A percentile compares a stretch with the other conserved stretches of the same genome.
Conservation (phyloP, 257 asterid genomes). For the Anisodus acutangulus region DNA sequence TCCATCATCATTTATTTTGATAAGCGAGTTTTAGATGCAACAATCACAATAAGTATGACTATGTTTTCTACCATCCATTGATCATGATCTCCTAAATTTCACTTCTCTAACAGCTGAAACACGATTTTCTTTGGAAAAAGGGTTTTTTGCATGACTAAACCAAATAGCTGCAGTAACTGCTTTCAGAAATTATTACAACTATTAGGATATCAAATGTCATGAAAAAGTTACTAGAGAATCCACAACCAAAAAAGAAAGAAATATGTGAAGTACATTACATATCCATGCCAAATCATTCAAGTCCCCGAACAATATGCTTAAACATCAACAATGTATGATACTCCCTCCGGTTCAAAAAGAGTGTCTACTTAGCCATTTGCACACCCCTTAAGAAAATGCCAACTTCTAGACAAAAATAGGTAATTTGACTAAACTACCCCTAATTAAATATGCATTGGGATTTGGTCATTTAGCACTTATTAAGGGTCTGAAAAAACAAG, state of each 20-base stretch:
- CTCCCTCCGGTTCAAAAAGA: too few relatives aligned
- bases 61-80: neutral
- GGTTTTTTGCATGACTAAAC: neutral
- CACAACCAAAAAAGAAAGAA: neutral
- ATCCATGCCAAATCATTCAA: slow-evolving; percentile 10
- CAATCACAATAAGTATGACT: neutral
- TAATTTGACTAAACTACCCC: too few relatives aligned
- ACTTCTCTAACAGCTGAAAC: neutral
- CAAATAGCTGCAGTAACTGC: neutral
- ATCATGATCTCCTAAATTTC: neutral
- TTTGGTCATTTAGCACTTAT: too few relatives aligned
- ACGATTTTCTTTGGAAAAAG: neutral
- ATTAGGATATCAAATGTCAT: neutral
- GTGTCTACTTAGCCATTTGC: too few relatives aligned
- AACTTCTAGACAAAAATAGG: too few relatives aligned
- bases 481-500: too few relatives aligned
- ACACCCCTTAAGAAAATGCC: too few relatives aligned
- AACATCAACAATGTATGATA: neutral
- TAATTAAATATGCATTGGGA: too few relatives aligned
- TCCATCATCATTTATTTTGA: neutral
- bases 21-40: neutral
- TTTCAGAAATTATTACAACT: neutral
- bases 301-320: neutral
- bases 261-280: neutral
- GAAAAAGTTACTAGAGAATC: neutral